Evolutionary conservation across 495 filamentous ascomycete genomes (phyloP).

Genomic region (Aspergillus conjunctus): DNA sequence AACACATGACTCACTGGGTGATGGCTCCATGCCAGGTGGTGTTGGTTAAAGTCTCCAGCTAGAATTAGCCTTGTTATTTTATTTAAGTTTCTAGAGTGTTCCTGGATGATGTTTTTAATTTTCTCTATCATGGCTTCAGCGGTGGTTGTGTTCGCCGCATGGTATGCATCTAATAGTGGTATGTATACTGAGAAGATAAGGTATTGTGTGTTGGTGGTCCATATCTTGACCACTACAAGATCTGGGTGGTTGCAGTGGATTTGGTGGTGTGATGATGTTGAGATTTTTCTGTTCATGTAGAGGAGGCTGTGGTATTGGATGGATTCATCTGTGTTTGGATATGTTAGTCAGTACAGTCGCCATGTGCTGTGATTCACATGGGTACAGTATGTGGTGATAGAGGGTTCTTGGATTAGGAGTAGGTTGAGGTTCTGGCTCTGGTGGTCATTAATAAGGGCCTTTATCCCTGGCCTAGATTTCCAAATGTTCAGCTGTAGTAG

Average conservation of each 20-base stretch:
- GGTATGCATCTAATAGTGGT: slow-evolving; percentile 11
- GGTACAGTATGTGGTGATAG: slow-evolving; percentile 26
- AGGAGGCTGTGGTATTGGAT: too few species aligned
- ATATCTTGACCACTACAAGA: slow-evolving; percentile 29
- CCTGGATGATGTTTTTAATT: slow-evolving; percentile 26
- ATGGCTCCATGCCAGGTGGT: slow-evolving; percentile 27
- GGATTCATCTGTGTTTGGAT: too few species aligned
- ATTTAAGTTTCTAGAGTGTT: background rate
- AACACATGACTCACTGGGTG: background rate
- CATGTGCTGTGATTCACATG: slow-evolving; percentile 34
- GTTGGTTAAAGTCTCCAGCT: slow-evolving; percentile 30
- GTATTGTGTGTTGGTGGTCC: slow-evolving; percentile 25
- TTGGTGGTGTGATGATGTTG: slow-evolving; percentile 29
- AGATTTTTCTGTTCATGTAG: slow-evolving; percentile 30
- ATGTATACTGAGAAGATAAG: slow-evolving; percentile 32
- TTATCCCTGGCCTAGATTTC: slow-evolving; percentile 31
- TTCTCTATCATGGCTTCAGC: slow-evolving; percentile 20
- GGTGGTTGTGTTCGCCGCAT: too few species aligned
- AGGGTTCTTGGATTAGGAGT: slow-evolving; percentile 33
- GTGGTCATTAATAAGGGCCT: slow-evolving; percentile 36
- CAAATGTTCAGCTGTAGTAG: slow-evolving; percentile 34
- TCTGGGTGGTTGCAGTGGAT: slow-evolving; percentile 32
- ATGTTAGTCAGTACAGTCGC: slow-evolving; percentile 30
- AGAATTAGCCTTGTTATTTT: slow-evolving; percentile 24
- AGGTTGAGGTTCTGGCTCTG: slow-evolving; percentile 31